Percentiles rank a stretch among this genome's conserved stretches.
These are phyloP conservation scores for Pythium dissotocum DNA, from an alignment of 352 stramenopile genomes.

Conservation along the genomic window DNA sequence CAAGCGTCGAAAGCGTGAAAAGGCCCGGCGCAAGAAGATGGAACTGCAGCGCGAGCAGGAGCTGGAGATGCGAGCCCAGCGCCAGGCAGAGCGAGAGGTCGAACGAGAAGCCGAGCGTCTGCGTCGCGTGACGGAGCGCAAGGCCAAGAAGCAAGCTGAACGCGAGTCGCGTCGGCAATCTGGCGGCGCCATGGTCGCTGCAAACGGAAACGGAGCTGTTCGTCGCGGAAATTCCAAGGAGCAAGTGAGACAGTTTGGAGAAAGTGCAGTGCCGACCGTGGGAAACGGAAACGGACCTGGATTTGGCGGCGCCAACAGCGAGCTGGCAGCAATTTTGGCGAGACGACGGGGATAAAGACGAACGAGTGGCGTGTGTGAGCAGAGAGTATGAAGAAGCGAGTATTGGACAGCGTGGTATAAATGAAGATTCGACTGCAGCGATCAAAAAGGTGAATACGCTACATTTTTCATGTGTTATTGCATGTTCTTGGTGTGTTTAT, in stretches of 20 bases:
- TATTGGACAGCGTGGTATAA: background rate
- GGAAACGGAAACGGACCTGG: conserved; percentile 23
- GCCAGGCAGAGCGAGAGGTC: conserved; percentile 62
- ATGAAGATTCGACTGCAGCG: background rate
- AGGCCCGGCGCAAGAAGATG: conserved; percentile 70
- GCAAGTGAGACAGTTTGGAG: conserved; percentile 78
- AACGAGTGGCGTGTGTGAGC: background rate
- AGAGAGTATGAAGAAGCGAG: background rate
- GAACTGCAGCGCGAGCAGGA: conserved; percentile 78
- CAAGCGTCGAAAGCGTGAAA: conserved; percentile 84
- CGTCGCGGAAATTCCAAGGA: conserved; percentile 44
- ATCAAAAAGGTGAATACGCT: conserved; percentile 1
- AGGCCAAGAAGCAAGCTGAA: conserved; percentile 85
- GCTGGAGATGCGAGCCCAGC: conserved; percentile 61
- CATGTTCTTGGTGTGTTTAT: background rate
- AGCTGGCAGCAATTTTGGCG: conserved; percentile 79
- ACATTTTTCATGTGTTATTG: background rate
- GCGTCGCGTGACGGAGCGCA: conserved; percentile 80
- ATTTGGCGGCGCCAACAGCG: conserved; percentile 73
- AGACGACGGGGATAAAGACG: conserved; percentile 47
- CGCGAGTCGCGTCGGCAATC: conserved; percentile 58
- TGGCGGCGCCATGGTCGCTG: conserved; percentile 5
- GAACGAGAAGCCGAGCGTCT: conserved; percentile 75
- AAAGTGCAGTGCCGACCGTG: conserved; percentile 31
- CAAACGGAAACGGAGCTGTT: conserved; percentile 2